Evolutionary conservation across 371 early-diverging fungal genomes (phyloP), one percentile per base, ranked within the genome.

Genomic region (Rhizomucor miehei): DNA sequence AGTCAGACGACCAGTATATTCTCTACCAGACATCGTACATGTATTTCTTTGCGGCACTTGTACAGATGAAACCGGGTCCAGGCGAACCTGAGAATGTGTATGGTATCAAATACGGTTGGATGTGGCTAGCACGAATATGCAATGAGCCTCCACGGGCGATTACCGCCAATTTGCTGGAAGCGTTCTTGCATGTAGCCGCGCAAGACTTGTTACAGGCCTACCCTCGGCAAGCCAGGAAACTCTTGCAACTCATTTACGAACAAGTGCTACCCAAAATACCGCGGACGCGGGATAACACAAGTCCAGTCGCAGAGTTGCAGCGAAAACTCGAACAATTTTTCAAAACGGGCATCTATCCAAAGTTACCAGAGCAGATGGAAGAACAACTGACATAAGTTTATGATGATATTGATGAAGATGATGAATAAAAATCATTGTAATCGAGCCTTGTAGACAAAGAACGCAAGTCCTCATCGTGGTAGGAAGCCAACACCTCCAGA

Each of bases 91-190:
- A 63, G 1, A 89, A 89, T 43, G 62, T 76, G 3, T 66, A 85
- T 38, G 77, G 81, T 0, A 72, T 94, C 3, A 66, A 75, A 6
- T 64, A 85, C 17, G 92, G 78, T 0, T 95, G 94, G 95, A 71
- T 73, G 4, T 80, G 93, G 93, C 57, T 93, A 23, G 85, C 93
- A 0, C 75, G 91, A 17, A 82, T 92, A 11, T 54, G 87, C 21
- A 93, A 92, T 53, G 63, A 87, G 73, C 80, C 85, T 19, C 89
- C 90, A 1, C 78, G 89, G 14, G 63, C 76, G 1, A 84, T 93
- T 43, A 89, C 92, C 0, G 86, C 93, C 1, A 57, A 77, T 21
- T 64, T 93, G 11, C 62, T 89, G 12, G 74, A 71, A 19, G 77
- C 68, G 5, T 88, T 91, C 44, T 50, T 95, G 23, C 85, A 91